A percentile compares a stretch with the other conserved stretches of the same genome.
Evolutionary conservation across 2,329 filamentous ascomycete genomes (phyloP).

Genomic region (Penicillium sp.): DNA sequence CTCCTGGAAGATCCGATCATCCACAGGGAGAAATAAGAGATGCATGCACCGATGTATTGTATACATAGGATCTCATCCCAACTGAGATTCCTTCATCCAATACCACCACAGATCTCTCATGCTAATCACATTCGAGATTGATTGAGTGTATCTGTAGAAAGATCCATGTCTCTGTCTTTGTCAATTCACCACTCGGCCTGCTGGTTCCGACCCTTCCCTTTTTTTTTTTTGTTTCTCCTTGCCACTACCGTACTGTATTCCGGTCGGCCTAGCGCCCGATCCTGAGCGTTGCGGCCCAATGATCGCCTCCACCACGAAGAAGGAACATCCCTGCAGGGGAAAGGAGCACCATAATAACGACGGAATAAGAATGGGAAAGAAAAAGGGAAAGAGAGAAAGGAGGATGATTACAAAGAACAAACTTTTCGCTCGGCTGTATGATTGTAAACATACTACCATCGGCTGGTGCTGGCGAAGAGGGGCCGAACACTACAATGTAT

Average conservation of each 20-base stretch:
- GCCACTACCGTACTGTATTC: not conserved
- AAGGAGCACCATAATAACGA: not conserved
- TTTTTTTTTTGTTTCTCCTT: not conserved
- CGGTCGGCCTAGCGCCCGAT: conserved; percentile 22
- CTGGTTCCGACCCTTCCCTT: not conserved
- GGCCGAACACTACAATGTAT: not conserved
- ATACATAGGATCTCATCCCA: not conserved
- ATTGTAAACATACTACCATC: not conserved
- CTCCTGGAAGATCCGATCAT: not conserved
- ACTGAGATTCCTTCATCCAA: not conserved
- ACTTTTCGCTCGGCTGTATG: not conserved
- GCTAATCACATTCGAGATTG: no score
- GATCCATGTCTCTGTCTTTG: not conserved
- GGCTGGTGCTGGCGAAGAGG: not conserved
- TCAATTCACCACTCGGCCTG: not conserved
- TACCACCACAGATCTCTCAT: not conserved
- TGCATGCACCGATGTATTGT: conserved; percentile 1
- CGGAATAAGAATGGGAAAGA: not conserved
- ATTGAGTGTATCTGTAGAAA: not conserved
- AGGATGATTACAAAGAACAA: not conserved
- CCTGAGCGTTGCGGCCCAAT: conserved; percentile 29
- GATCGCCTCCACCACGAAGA: conserved; percentile 22
- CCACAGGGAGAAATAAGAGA: not conserved
- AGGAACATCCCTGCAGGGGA: conserved; percentile 11
- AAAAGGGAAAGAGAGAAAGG: not conserved